These are phyloP conservation scores for Guyanaporus albipodus DNA, from an alignment of 768 basidiomycete genomes.

Conservation along the genomic window DNA sequence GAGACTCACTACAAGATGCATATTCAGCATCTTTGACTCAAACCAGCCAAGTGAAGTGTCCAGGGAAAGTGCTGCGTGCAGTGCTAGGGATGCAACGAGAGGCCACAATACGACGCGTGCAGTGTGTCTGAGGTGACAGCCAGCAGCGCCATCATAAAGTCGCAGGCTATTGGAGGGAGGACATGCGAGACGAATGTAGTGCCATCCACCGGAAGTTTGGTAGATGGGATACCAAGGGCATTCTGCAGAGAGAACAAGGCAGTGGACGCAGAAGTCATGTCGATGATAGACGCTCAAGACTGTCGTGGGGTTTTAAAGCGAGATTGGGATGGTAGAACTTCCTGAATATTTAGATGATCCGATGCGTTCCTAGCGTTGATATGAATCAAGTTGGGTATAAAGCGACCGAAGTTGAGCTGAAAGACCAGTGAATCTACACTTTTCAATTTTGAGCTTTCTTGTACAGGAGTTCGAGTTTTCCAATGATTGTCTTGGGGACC, in stretches of 20 bases:
- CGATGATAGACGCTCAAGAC: not conserved
- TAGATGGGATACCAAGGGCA: not conserved
- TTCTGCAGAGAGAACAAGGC: not conserved
- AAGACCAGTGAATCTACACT: too few species aligned
- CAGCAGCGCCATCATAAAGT: not conserved
- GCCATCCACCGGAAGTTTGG: not conserved
- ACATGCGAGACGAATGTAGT: not conserved
- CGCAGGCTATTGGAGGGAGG: not conserved
- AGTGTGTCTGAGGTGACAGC: not conserved
- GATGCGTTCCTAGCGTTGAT: too few species aligned
- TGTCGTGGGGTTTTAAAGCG: not conserved
- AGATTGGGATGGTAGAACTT: too few species aligned
- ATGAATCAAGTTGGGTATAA: too few species aligned
- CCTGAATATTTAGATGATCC: too few species aligned
- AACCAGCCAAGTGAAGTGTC: not conserved
- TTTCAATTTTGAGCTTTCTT: too few species aligned
- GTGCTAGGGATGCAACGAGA: not conserved
- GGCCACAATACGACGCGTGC: not conserved
- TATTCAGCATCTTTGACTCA: not conserved
- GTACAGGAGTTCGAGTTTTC: too few species aligned
- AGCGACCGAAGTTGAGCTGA: too few species aligned
- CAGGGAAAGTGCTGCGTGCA: not conserved
- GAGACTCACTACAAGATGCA: not conserved
- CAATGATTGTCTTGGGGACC: too few species aligned
- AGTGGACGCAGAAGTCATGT: not conserved